Evolutionary conservation across 2,329 filamentous ascomycete genomes (phyloP), one percentile per base, ranked within the genome.

Genomic region (Fusarium sp.): DNA sequence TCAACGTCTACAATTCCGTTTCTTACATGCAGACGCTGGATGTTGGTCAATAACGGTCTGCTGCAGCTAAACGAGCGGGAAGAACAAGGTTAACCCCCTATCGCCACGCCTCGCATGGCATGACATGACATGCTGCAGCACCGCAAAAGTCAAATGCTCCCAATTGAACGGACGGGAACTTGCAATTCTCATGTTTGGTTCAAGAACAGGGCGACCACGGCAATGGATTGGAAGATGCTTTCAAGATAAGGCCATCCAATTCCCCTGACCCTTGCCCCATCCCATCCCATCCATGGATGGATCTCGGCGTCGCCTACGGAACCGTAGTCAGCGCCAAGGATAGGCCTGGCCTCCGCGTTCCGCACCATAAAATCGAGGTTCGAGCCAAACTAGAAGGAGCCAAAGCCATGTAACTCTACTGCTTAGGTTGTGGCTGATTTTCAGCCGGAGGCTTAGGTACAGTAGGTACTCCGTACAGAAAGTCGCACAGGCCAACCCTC

Each of bases 341-440:
- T 28, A 40, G 46, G 40, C 50, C 46, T 63, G 45, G 54, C 45
- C 46, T 51, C 50, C 40, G 9, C 34, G 39, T 38, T 60, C 51
- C 39, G 51, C 40, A 43, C 49, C 44, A 62, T 57, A 62, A 55
- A 51, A 67, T 69, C 56, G 52, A 62, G 57, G 45, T 50, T 52
- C 42, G 34, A 53, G 57, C 53, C 47, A 52, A 61, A 40, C 53
- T 53, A 22, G 45, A 59, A 65, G 53, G 22, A 52, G 61, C 36
- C 47, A 55, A 60, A 46, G 51, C 55, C 36, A 57, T 62, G 54
- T 60, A 59, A 57, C 61, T 50, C 45, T 66, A 53, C 43, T 22
- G 26, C 36, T 39, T 19, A 19, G 19, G 19, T 19, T 53, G 60
- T 66, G 65, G 65, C 66, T 66, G 46, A 38, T 40, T 43, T 63